phyloP scores from a whole-genome alignment of 2,329 filamentous ascomycete genomes.

The Chaetomiaceae sp. region DNA sequence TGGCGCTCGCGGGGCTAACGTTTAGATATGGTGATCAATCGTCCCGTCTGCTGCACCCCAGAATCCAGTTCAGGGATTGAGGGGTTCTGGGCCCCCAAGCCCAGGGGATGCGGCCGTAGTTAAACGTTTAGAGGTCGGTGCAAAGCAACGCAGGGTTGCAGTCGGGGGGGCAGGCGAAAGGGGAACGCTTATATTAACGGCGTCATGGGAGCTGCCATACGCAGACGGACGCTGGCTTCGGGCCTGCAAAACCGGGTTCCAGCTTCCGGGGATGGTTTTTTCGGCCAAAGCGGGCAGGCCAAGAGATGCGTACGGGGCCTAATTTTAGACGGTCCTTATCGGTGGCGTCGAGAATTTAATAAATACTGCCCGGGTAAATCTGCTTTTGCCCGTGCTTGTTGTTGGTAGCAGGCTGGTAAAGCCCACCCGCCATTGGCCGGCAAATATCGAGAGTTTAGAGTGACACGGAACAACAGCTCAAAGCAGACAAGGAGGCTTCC shows the following conservation, averaged over 20 bases:
- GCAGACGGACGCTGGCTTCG: not conserved
- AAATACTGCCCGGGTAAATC: conserved; percentile 11
- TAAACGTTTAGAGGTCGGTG: too few relatives aligned
- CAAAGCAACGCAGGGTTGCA: conserved; percentile 6
- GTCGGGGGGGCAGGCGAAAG: not conserved
- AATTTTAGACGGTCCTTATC: conserved; percentile 6
- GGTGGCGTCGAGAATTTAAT: conserved; percentile 1
- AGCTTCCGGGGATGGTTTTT: not conserved
- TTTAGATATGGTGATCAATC: too few relatives aligned
- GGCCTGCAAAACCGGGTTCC: not conserved
- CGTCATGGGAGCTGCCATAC: not conserved
- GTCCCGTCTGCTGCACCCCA: too few relatives aligned
- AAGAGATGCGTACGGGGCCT: too few relatives aligned
- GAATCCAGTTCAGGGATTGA: not conserved
- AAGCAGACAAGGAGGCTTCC: not conserved
- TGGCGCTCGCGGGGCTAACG: too few relatives aligned
- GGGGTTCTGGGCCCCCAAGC: not conserved
- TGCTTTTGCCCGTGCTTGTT: not conserved
- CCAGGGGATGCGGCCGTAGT: too few relatives aligned
- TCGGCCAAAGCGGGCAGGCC: not conserved
- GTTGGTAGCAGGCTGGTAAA: not conserved
- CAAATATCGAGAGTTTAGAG: not conserved
- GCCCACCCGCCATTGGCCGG: conserved; percentile 1
- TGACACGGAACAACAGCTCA: not conserved
- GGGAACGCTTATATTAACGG: not conserved